Evolutionary conservation across 2,329 filamentous ascomycete species (phyloP), one percentile per base, ranked within the genome.

Genomic region (Pseudogymnoascus sp.): DNA sequence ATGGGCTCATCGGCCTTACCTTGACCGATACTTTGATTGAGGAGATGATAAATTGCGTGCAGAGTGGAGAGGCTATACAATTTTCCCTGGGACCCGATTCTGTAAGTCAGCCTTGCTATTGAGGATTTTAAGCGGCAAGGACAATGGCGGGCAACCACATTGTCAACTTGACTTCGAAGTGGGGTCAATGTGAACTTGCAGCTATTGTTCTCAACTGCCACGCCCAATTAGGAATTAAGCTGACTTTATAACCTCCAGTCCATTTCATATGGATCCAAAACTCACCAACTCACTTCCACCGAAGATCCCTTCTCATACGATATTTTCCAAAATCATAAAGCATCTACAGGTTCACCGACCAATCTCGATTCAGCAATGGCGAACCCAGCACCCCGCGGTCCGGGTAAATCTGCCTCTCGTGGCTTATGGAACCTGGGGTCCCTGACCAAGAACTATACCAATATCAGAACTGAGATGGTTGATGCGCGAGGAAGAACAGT

Each of bases 11-110:
- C 70, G 79, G 82, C 66, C 75, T 88, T 63, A 80, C 77, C n/a
- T 74, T 88, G 66, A 80, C 77, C 68, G 81, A 86, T 71, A 77
- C 77, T 71, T 77, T 85, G 61, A 82, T 88, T 69, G 82, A 86
- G 71, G 79, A 84, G 66, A 83, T 88, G 81, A 86, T 88, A 68
- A 79, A 78, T 72, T 84, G 81, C 69, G 79, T 83, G 40, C 81
- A 82, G 69, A 78, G 80, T 75, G 84, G 83, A 60, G 78, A 83
- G 63, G 76, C 80, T 53, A 78, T 88, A 62, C 78, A 84, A 69
- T 76, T 88, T 69, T 79, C 82, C 4, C 73, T 88, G 66, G 85
- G 85, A 42, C 78, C 76, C 69, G 78, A 75, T 69, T 85, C 85
- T 38, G 85, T 88, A 83, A 79, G 85, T 79, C 65, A 66, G 63